Conservation (phyloP, 2,329 filamentous ascomycete species). For the Ilyonectria sp. region DNA sequence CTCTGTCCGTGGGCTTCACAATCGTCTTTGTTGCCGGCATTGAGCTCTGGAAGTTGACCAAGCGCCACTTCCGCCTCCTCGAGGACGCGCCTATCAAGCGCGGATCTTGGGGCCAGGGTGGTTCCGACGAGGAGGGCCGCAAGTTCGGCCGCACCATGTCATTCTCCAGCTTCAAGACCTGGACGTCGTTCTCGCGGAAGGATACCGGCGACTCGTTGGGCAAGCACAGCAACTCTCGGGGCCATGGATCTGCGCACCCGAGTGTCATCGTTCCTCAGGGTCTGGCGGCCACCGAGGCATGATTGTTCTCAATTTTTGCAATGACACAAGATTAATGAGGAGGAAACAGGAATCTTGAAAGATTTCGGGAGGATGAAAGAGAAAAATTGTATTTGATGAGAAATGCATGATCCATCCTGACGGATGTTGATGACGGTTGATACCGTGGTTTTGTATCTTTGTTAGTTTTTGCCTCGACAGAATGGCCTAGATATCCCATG, state of each 20-base stretch:
- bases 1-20: conserved; percentile 74
- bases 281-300: conserved; percentile 46
- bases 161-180: conserved; percentile 66
- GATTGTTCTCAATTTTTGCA: not conserved
- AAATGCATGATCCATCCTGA: conserved; percentile 19
- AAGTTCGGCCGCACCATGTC: conserved; percentile 65
- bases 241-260: conserved; percentile 13
- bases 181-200: conserved; percentile 60
- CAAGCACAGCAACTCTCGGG: conserved; percentile 46
- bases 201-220: conserved; percentile 57
- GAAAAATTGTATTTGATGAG: conserved; percentile 7
- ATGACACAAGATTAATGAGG: conserved; percentile 16
- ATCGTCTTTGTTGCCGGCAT: conserved; percentile 77
- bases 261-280: conserved; percentile 46
- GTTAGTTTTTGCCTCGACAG: conserved; percentile 34
- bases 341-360: not conserved
- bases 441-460: conserved; percentile 35
- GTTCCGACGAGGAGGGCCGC: conserved; percentile 61
- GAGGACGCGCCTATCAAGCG: conserved; percentile 66
- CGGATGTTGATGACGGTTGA: conserved; percentile 29
- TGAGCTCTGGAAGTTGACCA: conserved; percentile 80
- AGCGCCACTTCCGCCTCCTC: conserved; percentile 70
- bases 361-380: not conserved
- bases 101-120: conserved; percentile 68
- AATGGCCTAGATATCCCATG: conserved; percentile 43